Conservation (phyloP, 2,329 filamentous ascomycete genomes). For the Allantophomopsis lycopodina region DNA sequence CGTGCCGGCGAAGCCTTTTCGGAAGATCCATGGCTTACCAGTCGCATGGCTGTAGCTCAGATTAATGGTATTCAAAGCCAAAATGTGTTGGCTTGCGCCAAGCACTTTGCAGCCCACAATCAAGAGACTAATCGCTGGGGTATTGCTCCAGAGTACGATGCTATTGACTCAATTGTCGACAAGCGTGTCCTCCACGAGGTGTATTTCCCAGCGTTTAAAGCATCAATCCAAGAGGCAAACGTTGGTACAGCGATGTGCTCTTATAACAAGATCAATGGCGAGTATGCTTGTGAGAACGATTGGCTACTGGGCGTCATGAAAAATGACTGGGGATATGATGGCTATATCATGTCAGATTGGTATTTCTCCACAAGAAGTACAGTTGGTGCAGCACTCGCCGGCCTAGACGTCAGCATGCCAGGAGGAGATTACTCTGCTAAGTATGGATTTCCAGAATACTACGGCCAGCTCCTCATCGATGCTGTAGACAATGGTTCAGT, state of each 20-base stretch:
- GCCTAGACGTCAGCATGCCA: conserved; percentile 78
- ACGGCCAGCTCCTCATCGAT: conserved; percentile 44
- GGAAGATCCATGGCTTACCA: conserved; percentile 64
- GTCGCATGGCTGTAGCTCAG: conserved; percentile 50
- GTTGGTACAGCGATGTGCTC: conserved; percentile 39
- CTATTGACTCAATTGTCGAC: conserved; percentile 29
- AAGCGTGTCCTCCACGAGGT: conserved; percentile 38
- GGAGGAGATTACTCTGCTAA: conserved; percentile 44
- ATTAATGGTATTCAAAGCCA: conserved; percentile 64
- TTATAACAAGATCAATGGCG: conserved; percentile 72
- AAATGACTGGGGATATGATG: conserved; percentile 68
- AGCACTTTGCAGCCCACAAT: conserved; percentile 60
- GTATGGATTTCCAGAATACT: conserved; percentile 31
- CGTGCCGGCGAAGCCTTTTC: conserved; percentile 42
- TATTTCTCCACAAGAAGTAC: conserved; percentile 43
- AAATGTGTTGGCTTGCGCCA: conserved; percentile 74
- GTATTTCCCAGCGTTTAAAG: conserved; percentile 44
- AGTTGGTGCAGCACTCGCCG: conserved; percentile 47
- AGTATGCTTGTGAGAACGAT: conserved; percentile 66
- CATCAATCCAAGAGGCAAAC: conserved; percentile 47
- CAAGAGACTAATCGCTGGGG: conserved; percentile 44
- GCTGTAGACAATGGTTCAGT: conserved; percentile 82
- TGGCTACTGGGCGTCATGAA: conserved; percentile 67
- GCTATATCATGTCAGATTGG: conserved; percentile 73
- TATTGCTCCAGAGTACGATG: conserved; percentile 48